Percentiles rank a stretch among this genome's conserved stretches.
Evolutionary conservation across 352 stramenopile species (phyloP).

Genomic region (Peronospora destructor): DNA sequence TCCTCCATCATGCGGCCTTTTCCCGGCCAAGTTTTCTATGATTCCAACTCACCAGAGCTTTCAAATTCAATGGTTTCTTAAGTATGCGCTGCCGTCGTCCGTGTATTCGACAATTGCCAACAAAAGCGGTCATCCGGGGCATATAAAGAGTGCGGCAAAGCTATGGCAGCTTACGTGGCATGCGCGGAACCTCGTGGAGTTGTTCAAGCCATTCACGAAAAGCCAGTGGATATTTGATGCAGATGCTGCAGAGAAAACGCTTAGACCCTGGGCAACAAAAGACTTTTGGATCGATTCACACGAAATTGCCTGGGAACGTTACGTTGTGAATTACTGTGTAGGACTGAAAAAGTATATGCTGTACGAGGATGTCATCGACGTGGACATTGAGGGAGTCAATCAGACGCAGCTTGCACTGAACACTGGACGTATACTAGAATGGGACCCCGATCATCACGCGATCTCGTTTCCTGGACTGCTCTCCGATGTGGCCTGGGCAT

Average conservation of each 20-base stretch:
- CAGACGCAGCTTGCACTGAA: conserved; percentile 78
- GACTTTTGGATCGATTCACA: conserved; percentile 64
- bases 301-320: conserved; percentile 79
- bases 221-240: conserved; percentile 79
- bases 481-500: conserved; percentile 84
- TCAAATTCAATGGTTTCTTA: conserved; percentile 77
- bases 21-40: conserved; percentile 69
- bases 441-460: conserved; percentile 84
- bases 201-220: conserved; percentile 85
- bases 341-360: conserved; percentile 81
- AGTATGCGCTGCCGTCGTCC: conserved; percentile 71
- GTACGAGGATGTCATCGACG: conserved; percentile 75
- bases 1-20: conserved; percentile 41
- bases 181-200: conserved; percentile 61
- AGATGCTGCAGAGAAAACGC: conserved; percentile 37
- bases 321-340: conserved; percentile 81
- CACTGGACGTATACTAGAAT: conserved; percentile 75
- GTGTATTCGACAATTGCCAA: conserved; percentile 75
- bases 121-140: conserved; percentile 44
- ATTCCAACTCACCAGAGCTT: conserved; percentile 75
- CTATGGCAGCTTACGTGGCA: conserved; percentile 75
- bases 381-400: conserved; percentile 69
- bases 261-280: conserved; percentile 26
- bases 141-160: conserved; percentile 60
- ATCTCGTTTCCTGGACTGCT: conserved; percentile 83